Evolutionary conservation across 345 rosid species (phyloP).

Genomic region (Lepidium didymum): DNA sequence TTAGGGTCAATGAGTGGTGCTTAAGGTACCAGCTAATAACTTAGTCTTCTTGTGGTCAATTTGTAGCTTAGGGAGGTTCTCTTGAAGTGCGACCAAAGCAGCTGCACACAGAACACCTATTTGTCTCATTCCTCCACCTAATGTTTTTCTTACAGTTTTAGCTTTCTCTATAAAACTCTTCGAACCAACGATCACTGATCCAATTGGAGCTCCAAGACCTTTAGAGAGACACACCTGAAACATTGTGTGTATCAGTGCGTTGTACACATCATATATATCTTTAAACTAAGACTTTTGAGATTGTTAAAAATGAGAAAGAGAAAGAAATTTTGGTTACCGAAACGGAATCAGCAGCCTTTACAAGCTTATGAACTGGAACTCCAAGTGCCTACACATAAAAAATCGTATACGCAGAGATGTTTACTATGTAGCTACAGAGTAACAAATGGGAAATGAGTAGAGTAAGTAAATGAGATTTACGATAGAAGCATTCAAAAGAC

Average conservation of each 20-base stretch:
- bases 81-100: slow-evolving; percentile 63
- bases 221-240: slow-evolving; percentile 74
- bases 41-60: slow-evolving; percentile 78
- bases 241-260: background rate
- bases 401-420: background rate
- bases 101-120: slow-evolving; percentile 78
- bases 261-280: background rate
- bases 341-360: slow-evolving; percentile 78
- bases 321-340: slow-evolving; percentile 31
- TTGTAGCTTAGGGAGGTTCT: slow-evolving; percentile 56
- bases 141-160: slow-evolving; percentile 66
- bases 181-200: slow-evolving; percentile 85
- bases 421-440: background rate
- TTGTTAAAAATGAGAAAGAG: background rate
- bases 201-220: slow-evolving; percentile 93
- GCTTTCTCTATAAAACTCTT: slow-evolving; percentile 72
- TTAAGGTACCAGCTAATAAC: slow-evolving; percentile 57
- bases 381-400: slow-evolving; percentile 56
- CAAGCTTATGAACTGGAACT: slow-evolving; percentile 77
- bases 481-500: slow-evolving; percentile 81
- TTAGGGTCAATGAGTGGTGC: background rate
- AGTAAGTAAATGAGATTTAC: slow-evolving; percentile 29
- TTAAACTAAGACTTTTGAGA: background rate
- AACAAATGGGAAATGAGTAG: background rate
- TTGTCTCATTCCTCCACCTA: slow-evolving; percentile 98